These are phyloP conservation scores for Moelleriella libera DNA, from an alignment of 2,329 filamentous ascomycete species.

Conservation along the genomic window DNA sequence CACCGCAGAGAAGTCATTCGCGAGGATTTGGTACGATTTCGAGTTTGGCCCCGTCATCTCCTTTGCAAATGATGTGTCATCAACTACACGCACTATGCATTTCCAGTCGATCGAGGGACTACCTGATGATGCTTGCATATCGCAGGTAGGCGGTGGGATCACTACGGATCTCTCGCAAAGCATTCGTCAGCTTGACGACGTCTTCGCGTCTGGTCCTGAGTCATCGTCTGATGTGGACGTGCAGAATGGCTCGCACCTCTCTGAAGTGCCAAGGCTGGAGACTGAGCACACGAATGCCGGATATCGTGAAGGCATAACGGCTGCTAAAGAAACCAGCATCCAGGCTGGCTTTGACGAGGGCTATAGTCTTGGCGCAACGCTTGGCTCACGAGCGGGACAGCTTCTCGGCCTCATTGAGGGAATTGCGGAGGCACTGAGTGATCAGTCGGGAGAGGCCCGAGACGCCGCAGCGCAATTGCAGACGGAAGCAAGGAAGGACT, in stretches of 20 bases:
- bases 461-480: constrained; percentile 19
- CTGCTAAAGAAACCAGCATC: constrained; percentile 60
- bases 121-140: constrained; percentile 13
- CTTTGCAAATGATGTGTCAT: no score
- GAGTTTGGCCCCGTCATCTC: no score
- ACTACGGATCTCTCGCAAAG: not conserved
- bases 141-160: constrained; percentile 7
- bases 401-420: constrained; percentile 69
- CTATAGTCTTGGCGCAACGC: constrained; percentile 66
- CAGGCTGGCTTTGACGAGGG: constrained; percentile 89
- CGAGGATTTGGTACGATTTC: no score
- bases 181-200: constrained; percentile 18
- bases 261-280: constrained; percentile 61
- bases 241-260: constrained; percentile 23
- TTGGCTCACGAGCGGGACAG: constrained; percentile 62
- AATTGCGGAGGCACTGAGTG: constrained; percentile 34
- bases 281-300: constrained; percentile 70
- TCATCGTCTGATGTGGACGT: constrained; percentile 8
- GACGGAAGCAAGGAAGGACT: constrained; percentile 38
- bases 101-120: constrained; percentile 17
- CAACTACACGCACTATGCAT: constrained; percentile 14
- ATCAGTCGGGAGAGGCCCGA: constrained; percentile 10
- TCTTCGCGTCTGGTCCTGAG: constrained; percentile 17
- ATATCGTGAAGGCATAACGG: constrained; percentile 75
- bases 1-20: no score